Evolutionary conservation across 208 protist species (phyloP), one percentile per base, ranked within the genome.

Genomic region (Endotrypanum monterogeii): DNA sequence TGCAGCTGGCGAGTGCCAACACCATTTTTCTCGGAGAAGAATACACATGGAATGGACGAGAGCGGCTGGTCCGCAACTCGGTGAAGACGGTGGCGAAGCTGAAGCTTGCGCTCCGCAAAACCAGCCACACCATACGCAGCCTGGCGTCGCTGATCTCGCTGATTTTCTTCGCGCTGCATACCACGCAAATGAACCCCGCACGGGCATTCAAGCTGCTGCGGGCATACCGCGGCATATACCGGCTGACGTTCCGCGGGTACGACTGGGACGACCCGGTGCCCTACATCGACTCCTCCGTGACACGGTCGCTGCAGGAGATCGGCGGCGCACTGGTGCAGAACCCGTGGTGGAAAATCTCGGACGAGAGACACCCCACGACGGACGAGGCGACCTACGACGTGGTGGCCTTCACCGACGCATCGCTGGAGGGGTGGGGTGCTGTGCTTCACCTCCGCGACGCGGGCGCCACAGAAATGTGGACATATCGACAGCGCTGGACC

Each of bases 401-500:
- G 20, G 48, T 75, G 18, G 2, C 4, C 9, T 76, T 57, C 60
- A 76, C 72, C 25, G 72, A 76, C 41, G 72, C 72, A 39, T 76
- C 72, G 51, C 37, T 44, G 51, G 48, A 46, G 7, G 72, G 72
- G 14, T 76, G 72, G 72, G 62, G 72, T 54, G 72, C 72, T 4
- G 61, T 76, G 7, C 32, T 44, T 28, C 1, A 75, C 57, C 32
- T 58, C 20, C 57, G 58, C 23, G 30, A 23, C 12, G 32, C n/a
- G 23, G 32, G 54, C 3, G 41, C 41, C 41, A 46, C 41, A 12
- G 41, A 57, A 37, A 67, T 52, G 35, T 51, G 62, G 51, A 70
- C 65, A 48, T 76, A 69, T 61, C 57, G 61, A 48, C 46, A 62
- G 46, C 72, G 41, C 4, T 76, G 72, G 72, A 62, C 48, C 72